Evolutionary conservation across 2,329 filamentous ascomycete genomes (phyloP), one percentile per base, ranked within the genome.

Genomic region (Trichophyton verrucosum): DNA sequence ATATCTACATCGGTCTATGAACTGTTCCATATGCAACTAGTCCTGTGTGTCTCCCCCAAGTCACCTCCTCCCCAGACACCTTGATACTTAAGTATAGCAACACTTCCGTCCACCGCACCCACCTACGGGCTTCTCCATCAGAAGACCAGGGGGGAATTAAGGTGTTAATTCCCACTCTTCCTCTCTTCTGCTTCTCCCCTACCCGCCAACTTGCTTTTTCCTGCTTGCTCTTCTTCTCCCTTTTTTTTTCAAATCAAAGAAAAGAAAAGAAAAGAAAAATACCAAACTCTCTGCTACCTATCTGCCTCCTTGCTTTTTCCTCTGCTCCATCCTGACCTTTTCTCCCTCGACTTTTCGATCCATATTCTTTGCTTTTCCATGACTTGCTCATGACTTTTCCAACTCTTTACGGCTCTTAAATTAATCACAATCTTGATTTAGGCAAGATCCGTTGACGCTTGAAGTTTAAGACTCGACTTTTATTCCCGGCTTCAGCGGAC

Each of bases 401-500:
- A 57, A 57, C 55, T 36, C 22, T 57, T 57, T 57, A 42, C 55
- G 55, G 55, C 55, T 57, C 55, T 57, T 57, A 42, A 57, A 57
- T 57, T 57, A 57, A 57, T 44, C 55, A 42, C 55, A 57, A 57
- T 44, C 55, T 57, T 57, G 55, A 57, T 57, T 57, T 57, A 57
- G 55, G 40, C 55, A 57, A 57, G 55, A 40, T 57, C 55, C 55
- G 55, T 57, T 42, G 55, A 33, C 55, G 55, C 33, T 57, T 57
- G 33, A 44, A 57, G 36, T 33, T 42, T 57, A 57, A 49, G 33
- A 59, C 44, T 59, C 57, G 57, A 46, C 57, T 17, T 57, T 47
- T 59, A 40, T 59, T 59, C 57, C 57, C 42, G 57, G 44, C 55
- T 57, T 57, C 40, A 57, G 40, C 55, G 55, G 55, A 57, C 40